Conservation (phyloP, 1,284 basidiomycete genomes). For the Rhodotorula sp. region DNA sequence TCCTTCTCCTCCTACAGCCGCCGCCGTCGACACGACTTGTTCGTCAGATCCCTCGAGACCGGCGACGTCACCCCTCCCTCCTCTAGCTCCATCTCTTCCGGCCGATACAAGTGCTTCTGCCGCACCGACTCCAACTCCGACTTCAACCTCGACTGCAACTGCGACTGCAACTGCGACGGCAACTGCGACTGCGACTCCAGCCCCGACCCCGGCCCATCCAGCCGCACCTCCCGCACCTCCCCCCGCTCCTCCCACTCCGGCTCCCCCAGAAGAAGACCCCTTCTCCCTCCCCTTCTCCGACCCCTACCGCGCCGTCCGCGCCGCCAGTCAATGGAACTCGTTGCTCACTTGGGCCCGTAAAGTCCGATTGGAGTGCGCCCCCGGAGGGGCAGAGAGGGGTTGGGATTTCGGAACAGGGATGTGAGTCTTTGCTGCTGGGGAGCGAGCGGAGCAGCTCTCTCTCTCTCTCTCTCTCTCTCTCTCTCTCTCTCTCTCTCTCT, state of each 20-base stretch:
- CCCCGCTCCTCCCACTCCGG: background rate
- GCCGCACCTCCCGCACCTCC: background rate
- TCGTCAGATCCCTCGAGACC: background rate
- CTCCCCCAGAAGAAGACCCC: background rate
- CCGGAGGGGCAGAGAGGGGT: slow-evolving; percentile 1
- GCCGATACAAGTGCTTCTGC: background rate
- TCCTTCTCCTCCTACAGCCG: background rate
- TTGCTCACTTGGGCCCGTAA: background rate
- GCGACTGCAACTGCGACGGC: background rate
- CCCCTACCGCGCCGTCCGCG: background rate
- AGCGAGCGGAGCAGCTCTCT: background rate
- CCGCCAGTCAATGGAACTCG: slow-evolving; percentile 6
- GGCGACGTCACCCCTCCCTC: background rate
- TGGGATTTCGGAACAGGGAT: slow-evolving; percentile 13
- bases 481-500: no score
- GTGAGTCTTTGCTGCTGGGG: background rate
- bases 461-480: no score
- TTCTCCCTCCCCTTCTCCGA: background rate
- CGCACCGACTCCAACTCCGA: background rate
- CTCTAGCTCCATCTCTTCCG: background rate
- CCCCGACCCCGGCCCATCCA: background rate
- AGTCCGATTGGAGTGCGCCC: background rate
- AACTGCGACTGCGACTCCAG: background rate
- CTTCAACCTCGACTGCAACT: background rate
- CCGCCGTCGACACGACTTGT: background rate